Base-by-base conservation (phyloP, 176 grass and related monocot species). In the Neostapfia colusana region DNA sequence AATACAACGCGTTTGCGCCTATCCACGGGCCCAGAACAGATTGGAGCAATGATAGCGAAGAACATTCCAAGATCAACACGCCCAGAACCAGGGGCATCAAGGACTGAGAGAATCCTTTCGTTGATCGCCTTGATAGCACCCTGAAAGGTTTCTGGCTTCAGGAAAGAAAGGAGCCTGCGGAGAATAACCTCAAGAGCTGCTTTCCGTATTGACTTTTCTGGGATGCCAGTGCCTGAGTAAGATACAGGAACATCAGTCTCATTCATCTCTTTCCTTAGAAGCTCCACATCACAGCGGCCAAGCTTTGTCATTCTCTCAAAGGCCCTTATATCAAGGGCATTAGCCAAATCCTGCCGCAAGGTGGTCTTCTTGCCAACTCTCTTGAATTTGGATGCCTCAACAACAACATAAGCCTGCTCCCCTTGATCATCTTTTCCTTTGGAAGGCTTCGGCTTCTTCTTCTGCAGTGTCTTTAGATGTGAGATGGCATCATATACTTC, bases 401-500 rank as follows among this genome's bases (percentile, higher is more conserved):
- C 89, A n/a, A 99, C 77, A 65, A 88, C 75, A 82, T 89, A 99
- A 21, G 85, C 23, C 41, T 80, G 82, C 55, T 90, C 89, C 31
- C 83, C 81, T 72, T 90, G 88, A 45, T 62, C 53, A 74, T 85
- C 76, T 31, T 88, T 86, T 44, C 86, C 81, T 68, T 89, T 89
- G 10, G 70, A 31, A 23, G 61, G 66, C 61, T 92, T 92, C 68
- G 63, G 89, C 60, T 87, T 99, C 82, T 90, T 97, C 80, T 95
- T 98, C 72, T 99, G 89, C 73, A 95, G 70, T 40, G 89, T 79
- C 75, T 99, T 99, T 42, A 99, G 88, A 88, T 99, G 95, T 39
- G 92, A 89, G 78, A 99, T 99, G 8, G 95, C 95, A 67, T 99
- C 95, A 42, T 99, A 99, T 70, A 99, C 85, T 85, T 99, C 91